Base-by-base conservation (phyloP, 192 early-diverging fungal species). In the Coemansia sp. region DNA sequence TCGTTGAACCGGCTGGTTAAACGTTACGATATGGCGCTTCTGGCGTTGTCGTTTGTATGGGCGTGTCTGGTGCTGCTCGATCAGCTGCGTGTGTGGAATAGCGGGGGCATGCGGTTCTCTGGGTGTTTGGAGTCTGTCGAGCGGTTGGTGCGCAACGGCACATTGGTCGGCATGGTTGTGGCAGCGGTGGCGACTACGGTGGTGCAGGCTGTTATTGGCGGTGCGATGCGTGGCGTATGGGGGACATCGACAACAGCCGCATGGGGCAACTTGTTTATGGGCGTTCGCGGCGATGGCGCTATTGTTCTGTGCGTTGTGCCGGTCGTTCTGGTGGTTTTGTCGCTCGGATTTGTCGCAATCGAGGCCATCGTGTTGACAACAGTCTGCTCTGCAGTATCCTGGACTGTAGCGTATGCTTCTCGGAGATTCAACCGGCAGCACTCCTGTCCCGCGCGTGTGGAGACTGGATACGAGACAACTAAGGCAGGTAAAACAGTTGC, bases 11-110 rank as follows among this genome's bases (percentile, higher is more conserved):
- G 85, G 19, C 64, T 86, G 37, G 76, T 88, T 8, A 87, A 88
- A 62, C 81, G 90, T 30, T 85, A 88, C 43, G 84, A 87, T 21
- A 87, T 87, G 55, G 81, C 84, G n/a, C 53, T 88, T 17, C 54
- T 85, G n/a, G 83, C 84, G 3, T 78, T 89, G 57, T 78, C 86
- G 15, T 88, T 85, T 58, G 72, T 88, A 8, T 85, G 85, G 53
- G 81, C 85, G 0, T 63, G 86, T 4, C 47, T 89, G 53, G 66
- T 84, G 5, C 30, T 88, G 21, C 55, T 67, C n/a, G 56, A 70
- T 30, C 77, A 80, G 61, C 44, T 80, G 47, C 61, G 58, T 10
- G 18, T 48, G 37, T 78, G 75, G 75, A 67, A 68, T 30, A 48
- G 22, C 37, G 30, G 25, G 1, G 14, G 34, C n/a, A 25, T 61